Percentiles rank a stretch among this genome's conserved stretches.
Conservation (phyloP, 2,329 filamentous ascomycete genomes). For the Phyllosticta paracitricarpa region DNA sequence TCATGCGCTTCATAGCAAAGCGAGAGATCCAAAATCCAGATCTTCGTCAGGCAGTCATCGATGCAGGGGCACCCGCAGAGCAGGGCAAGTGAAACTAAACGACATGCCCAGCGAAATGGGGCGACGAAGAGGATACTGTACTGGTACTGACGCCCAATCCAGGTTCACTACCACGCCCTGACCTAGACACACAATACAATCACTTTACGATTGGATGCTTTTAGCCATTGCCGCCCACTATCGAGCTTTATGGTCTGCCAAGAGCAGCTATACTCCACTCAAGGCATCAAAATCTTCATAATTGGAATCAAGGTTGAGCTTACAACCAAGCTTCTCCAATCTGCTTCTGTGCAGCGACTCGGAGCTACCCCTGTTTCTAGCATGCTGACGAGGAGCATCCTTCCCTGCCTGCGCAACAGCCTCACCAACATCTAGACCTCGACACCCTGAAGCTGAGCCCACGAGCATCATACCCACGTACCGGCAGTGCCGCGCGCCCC, state of each 20-base stretch:
- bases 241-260: background rate
- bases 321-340: background rate
- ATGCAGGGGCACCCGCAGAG: background rate
- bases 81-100: background rate
- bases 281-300: background rate
- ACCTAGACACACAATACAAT: background rate
- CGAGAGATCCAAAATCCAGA: background rate
- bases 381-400: background rate
- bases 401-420: background rate
- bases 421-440: background rate
- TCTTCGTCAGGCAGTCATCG: background rate
- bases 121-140: background rate
- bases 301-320: background rate
- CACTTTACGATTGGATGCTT: background rate
- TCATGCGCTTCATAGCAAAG: background rate
- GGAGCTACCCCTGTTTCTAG: background rate
- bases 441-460: background rate
- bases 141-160: background rate
- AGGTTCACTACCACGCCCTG: background rate
- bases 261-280: background rate
- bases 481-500: background rate
- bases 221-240: background rate
- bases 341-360: background rate
- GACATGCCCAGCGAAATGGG: background rate
- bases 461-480: background rate